A percentile compares a stretch with the other conserved stretches of the same genome.
phyloP scores from a whole-genome alignment of 148 eudicot species.

The Tetragonia tetragonoides region DNA sequence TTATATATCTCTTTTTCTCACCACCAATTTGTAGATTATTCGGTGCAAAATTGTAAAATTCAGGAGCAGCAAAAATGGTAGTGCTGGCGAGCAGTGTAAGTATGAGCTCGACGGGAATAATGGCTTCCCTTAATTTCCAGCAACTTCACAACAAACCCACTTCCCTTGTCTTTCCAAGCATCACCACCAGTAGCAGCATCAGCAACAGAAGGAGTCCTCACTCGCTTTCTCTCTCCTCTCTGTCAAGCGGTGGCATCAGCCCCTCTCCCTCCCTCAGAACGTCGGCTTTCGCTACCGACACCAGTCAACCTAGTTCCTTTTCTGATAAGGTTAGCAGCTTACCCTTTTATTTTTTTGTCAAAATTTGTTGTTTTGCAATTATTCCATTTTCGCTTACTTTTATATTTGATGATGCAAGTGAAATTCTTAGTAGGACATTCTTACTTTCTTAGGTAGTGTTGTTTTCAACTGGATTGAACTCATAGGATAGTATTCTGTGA shows the following conservation, averaged over 20 bases:
- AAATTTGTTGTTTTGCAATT: too few relatives aligned
- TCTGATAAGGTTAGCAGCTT: constrained; percentile 30
- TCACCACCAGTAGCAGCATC: too few relatives aligned
- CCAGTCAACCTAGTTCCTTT: constrained; percentile 35
- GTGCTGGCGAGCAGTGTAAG: constrained; percentile 25
- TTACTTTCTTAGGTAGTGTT: too few relatives aligned
- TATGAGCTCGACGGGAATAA: constrained; percentile 12
- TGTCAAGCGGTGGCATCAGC: background rate
- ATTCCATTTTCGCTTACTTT: too few relatives aligned
- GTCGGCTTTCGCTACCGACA: constrained; percentile 36
- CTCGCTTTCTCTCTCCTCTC: constrained; percentile 17
- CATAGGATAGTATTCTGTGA: too few relatives aligned
- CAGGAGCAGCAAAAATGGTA: constrained; percentile 19
- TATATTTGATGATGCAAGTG: too few relatives aligned
- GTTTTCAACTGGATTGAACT: too few relatives aligned
- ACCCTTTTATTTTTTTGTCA: background rate
- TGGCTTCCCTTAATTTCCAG: constrained; percentile 7
- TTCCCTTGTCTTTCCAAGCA: background rate
- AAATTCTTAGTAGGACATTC: too few relatives aligned
- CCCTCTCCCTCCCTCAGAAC: constrained; percentile 6
- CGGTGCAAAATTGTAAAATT: background rate
- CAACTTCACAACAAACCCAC: constrained; percentile 7
- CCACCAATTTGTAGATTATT: background rate
- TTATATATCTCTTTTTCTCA: background rate
- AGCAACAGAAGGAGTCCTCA: background rate